Percentiles rank a stretch among this genome's conserved stretches.
Conservation (phyloP, 1,284 basidiomycete species). For the Cutaneotrichosporon dermatis region DNA sequence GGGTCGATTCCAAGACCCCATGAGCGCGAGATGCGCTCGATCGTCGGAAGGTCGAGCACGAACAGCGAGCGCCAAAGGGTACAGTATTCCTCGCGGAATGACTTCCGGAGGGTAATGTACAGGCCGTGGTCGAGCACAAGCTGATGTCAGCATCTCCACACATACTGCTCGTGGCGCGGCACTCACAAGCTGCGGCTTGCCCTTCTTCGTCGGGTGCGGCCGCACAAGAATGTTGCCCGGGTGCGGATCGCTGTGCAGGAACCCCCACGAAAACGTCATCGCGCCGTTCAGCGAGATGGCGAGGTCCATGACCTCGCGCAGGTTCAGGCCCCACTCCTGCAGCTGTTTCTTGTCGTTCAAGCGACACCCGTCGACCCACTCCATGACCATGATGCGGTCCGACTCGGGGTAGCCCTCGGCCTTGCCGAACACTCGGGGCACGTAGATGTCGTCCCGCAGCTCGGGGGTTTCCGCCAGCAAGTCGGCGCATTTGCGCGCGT, state of each 20-base stretch:
- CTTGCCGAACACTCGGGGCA: constrained; percentile 70
- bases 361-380: constrained; percentile 67
- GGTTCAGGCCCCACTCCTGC: constrained; percentile 46
- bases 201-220: constrained; percentile 59
- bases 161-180: no score
- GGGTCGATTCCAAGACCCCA: constrained; percentile 75
- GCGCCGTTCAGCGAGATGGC: constrained; percentile 66
- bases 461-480: constrained; percentile 53
- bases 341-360: constrained; percentile 61
- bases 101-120: constrained; percentile 64
- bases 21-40: constrained; percentile 59
- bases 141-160: constrained; percentile 20
- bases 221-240: constrained; percentile 79
- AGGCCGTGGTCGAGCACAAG: constrained; percentile 79
- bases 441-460: constrained; percentile 66
- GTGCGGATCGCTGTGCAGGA: constrained; percentile 63
- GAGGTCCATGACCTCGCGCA: constrained; percentile 54
- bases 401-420: constrained; percentile 57
- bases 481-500: constrained; percentile 45
- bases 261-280: constrained; percentile 84
- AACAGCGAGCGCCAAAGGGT: constrained; percentile 74
- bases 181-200: constrained; percentile 66
- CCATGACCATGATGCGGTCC: constrained; percentile 73
- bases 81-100: constrained; percentile 69
- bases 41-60: constrained; percentile 60